phyloP scores from a whole-genome alignment of 371 early-diverging fungal species.

The Actinomortierella ambigua region DNA sequence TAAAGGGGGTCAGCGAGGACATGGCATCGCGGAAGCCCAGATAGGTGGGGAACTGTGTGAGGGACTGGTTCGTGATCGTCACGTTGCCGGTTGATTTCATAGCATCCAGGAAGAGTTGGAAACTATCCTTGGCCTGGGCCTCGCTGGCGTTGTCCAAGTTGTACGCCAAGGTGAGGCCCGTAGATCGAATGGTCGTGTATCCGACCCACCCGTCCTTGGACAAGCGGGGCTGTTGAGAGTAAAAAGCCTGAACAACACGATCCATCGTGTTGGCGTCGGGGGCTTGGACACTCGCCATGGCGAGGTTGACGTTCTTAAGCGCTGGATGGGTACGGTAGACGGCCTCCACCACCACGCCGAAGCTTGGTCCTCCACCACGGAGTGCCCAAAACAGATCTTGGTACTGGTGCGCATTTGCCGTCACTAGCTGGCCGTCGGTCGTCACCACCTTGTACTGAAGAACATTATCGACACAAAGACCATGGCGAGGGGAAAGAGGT shows the following conservation, averaged over 20 bases:
- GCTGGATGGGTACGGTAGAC: slow-evolving; percentile 2
- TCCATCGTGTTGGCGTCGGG: background rate
- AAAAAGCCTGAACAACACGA: background rate
- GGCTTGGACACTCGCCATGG: background rate
- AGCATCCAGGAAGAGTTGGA: background rate
- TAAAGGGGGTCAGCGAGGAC: background rate
- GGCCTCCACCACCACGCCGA: slow-evolving; percentile 9
- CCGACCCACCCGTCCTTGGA: background rate
- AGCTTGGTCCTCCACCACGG: slow-evolving; percentile 14
- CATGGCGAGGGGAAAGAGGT: background rate
- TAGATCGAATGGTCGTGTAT: background rate
- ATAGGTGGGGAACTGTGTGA: too few relatives aligned
- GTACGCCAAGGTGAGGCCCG: background rate
- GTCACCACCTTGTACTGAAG: slow-evolving; percentile 4
- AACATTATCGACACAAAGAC: slow-evolving; percentile 2
- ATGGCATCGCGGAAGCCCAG: too few relatives aligned
- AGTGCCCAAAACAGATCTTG: slow-evolving; percentile 14
- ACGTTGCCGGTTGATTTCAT: background rate
- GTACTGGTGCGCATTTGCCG: slow-evolving; percentile 9
- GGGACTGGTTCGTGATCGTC: background rate
- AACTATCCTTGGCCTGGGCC: background rate
- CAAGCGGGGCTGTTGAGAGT: background rate
- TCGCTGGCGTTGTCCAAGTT: background rate
- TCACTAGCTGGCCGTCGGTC: background rate
- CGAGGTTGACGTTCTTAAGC: slow-evolving; percentile 9